A percentile compares a stretch with the other conserved stretches of the same genome.
These are phyloP conservation scores for Ascochyta koolunga DNA, from an alignment of 2,329 filamentous ascomycete genomes.

Conservation along the genomic window DNA sequence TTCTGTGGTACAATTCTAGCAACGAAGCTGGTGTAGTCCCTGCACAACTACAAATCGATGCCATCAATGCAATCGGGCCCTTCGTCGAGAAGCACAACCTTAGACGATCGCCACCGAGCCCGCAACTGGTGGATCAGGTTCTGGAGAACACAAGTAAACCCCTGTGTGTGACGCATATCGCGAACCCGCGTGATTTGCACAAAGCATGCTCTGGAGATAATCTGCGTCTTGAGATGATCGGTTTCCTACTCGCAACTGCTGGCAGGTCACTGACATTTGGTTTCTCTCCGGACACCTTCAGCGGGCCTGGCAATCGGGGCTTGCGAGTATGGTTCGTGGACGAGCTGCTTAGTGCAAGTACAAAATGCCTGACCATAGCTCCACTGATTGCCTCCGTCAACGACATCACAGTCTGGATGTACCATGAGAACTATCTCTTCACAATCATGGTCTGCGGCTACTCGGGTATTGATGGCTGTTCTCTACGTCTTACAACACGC, in stretches of 20 bases:
- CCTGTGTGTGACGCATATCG: slow-evolving; percentile 30
- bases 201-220: slow-evolving; percentile 46
- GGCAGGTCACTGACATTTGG: slow-evolving; percentile 42
- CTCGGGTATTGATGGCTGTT: slow-evolving; percentile 32
- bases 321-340: slow-evolving; percentile 33
- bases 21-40: slow-evolving; percentile 47
- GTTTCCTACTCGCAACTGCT: slow-evolving; percentile 46
- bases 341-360: slow-evolving; percentile 44
- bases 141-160: slow-evolving; percentile 37
- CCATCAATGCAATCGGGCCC: slow-evolving; percentile 37
- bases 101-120: slow-evolving; percentile 27
- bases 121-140: slow-evolving; percentile 32
- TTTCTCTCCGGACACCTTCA: slow-evolving; percentile 27
- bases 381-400: slow-evolving; percentile 48
- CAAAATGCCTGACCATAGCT: slow-evolving; percentile 47
- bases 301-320: slow-evolving; percentile 21
- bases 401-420: slow-evolving; percentile 46
- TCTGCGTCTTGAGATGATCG: slow-evolving; percentile 50
- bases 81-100: slow-evolving; percentile 43
- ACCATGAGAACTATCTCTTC: slow-evolving; percentile 46
- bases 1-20: slow-evolving; percentile 30
- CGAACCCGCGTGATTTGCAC: slow-evolving; percentile 46
- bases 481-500: neutral
- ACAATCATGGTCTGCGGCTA: slow-evolving; percentile 47
- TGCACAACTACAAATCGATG: slow-evolving; percentile 43